A percentile compares a stretch with the other conserved stretches of the same genome.
Conservation (phyloP, 1,139 yeast genomes). For the Entelexis sorbosivorans region DNA sequence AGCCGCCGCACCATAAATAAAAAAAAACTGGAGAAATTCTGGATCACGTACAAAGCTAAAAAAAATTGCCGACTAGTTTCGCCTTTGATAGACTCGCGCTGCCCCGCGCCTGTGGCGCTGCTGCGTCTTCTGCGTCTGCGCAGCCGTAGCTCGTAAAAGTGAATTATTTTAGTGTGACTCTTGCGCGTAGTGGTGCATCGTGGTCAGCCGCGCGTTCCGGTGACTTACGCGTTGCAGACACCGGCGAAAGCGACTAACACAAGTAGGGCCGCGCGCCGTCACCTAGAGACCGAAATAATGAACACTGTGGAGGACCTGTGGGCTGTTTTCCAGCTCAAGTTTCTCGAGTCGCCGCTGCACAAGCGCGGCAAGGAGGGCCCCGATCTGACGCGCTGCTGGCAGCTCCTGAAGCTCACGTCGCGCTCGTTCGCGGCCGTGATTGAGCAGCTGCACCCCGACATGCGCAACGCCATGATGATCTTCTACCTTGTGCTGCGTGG, state of each 20-base stretch:
- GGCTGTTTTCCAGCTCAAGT: constrained; percentile 24
- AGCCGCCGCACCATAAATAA: no score
- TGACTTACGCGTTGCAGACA: neutral
- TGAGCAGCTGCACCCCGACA: constrained; percentile 79
- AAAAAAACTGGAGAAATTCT: no score
- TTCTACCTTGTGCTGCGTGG: constrained; percentile 83
- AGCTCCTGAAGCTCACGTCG: constrained; percentile 58
- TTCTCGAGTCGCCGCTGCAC: constrained; percentile 37
- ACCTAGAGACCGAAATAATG: neutral
- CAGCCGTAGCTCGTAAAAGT: neutral
- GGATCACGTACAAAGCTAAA: no score
- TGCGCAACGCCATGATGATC: constrained; percentile 62
- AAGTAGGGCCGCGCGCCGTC: neutral
- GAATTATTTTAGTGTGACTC: no score
- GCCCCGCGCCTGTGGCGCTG: no score
- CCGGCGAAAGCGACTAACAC: neutral
- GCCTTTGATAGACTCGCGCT: no score
- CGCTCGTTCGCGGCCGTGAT: constrained; percentile 91
- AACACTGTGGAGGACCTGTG: constrained; percentile 14
- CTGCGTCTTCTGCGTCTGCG: no score
- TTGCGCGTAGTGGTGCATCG: no score
- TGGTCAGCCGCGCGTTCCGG: neutral
- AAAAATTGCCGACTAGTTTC: neutral
- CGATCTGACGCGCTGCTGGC: constrained; percentile 54
- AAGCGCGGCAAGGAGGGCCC: constrained; percentile 42